These are phyloP conservation scores for Leptographium wingfieldii DNA, from an alignment of 2,329 filamentous ascomycete species.

Conservation along the genomic window DNA sequence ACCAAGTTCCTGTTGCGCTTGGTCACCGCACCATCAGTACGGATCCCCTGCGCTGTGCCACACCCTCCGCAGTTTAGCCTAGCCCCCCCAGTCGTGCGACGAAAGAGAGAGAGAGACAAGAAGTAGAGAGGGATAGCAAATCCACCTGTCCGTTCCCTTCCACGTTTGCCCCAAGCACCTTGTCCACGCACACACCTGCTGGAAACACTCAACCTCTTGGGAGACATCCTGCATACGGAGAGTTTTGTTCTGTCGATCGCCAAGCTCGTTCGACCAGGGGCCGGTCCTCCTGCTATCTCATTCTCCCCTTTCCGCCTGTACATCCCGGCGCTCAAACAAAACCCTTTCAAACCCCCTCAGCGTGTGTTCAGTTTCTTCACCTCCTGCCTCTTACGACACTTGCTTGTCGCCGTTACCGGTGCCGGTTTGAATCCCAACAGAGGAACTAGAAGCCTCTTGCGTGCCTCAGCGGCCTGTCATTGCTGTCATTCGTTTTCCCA, in stretches of 20 bases:
- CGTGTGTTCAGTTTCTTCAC: not conserved
- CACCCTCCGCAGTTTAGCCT: not conserved
- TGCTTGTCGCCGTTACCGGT: not conserved
- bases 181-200: constrained; percentile 5
- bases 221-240: constrained; percentile 12
- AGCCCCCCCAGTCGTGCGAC: constrained; percentile 2
- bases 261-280: constrained; percentile 17
- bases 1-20: not conserved
- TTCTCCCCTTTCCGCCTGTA: not conserved
- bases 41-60: not conserved
- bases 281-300: constrained; percentile 20
- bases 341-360: not conserved
- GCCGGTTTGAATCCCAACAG: not conserved
- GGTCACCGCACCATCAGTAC: not conserved
- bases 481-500: not conserved
- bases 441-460: not conserved
- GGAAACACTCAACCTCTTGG: constrained; percentile 16
- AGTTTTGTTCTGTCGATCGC: constrained; percentile 25
- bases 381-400: not conserved
- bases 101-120: not conserved
- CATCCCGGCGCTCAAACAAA: not conserved
- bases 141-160: constrained; percentile 12
- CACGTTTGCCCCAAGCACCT: constrained; percentile 9
- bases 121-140: not conserved
- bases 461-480: not conserved